Evolutionary conservation across 257 asterid genomes (phyloP).

Genomic region (Solanum pennellii): DNA sequence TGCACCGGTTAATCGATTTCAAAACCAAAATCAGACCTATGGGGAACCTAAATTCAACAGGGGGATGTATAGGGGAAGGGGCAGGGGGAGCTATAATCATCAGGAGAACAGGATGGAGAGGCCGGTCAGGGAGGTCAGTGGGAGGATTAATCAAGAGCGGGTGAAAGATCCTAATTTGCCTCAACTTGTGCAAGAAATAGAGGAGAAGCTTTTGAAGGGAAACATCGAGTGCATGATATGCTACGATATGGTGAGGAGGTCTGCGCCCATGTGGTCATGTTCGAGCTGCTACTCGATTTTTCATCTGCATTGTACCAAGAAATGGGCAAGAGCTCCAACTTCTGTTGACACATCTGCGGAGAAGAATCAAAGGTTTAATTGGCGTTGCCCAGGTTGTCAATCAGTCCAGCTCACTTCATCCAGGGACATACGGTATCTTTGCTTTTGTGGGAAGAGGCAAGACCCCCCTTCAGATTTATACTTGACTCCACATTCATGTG

Average conservation of each 20-base stretch:
- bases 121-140: conserved; percentile 21
- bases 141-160: conserved; percentile 14
- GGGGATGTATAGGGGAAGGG: conserved; percentile 12
- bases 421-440: conserved; percentile 67
- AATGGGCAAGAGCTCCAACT: conserved; percentile 99
- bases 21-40: conserved; percentile 9
- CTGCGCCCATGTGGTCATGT: conserved; percentile 91
- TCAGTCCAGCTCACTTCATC: conserved; percentile 79
- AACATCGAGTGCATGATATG: conserved; percentile 98
- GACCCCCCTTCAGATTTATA: conserved; percentile 92
- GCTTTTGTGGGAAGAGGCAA: conserved; percentile 84
- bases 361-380: conserved; percentile 75
- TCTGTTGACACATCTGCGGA: conserved; percentile 73
- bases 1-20: conserved; percentile 5
- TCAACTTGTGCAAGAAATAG: conserved; percentile 87
- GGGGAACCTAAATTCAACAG: conserved; percentile 27
- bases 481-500: conserved; percentile 97
- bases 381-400: conserved; percentile 99
- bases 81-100: background rate
- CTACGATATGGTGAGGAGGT: conserved; percentile 89
- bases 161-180: conserved; percentile 49
- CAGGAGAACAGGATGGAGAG: conserved; percentile 19
- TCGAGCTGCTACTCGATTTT: conserved; percentile 87
- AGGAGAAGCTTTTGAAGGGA: conserved; percentile 78
- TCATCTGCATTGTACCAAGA: conserved; percentile 76